Evolutionary conservation across 176 grass and related monocot species (phyloP).

Genomic region (Ensete ventricosum): DNA sequence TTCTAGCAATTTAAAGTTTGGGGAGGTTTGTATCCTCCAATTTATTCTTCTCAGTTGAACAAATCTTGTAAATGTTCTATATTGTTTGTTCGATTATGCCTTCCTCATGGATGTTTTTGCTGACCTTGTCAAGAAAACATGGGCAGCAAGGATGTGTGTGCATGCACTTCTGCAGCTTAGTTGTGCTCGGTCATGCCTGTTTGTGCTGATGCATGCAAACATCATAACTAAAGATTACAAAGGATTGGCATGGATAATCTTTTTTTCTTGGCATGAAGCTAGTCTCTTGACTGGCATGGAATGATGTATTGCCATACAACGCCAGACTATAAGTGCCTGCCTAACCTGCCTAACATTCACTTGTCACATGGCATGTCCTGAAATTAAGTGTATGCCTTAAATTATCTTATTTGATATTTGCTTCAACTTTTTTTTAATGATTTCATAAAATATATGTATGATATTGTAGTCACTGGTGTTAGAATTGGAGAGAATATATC

Average conservation of each 20-base stretch:
- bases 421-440: too few relatives aligned
- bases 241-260: not conserved
- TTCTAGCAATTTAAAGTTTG: conserved; percentile 70
- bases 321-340: too few relatives aligned
- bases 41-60: not conserved
- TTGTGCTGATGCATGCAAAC: not conserved
- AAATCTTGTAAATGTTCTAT: not conserved
- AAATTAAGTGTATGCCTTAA: too few relatives aligned
- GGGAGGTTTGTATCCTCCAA: conserved; percentile 46
- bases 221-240: not conserved
- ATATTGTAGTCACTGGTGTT: too few relatives aligned
- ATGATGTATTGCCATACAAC: too few relatives aligned
- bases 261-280: not conserved
- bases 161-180: not conserved
- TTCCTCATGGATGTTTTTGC: not conserved
- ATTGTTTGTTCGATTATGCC: not conserved
- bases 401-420: too few relatives aligned
- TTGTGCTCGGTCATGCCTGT: not conserved
- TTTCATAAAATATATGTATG: too few relatives aligned
- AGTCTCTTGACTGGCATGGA: not conserved
- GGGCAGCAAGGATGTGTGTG: not conserved
- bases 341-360: too few relatives aligned
- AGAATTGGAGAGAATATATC: too few relatives aligned
- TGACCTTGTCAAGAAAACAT: not conserved
- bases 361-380: too few relatives aligned